phyloP scores from a whole-genome alignment of 2,329 filamentous ascomycete species.

The Phoma herbarum region DNA sequence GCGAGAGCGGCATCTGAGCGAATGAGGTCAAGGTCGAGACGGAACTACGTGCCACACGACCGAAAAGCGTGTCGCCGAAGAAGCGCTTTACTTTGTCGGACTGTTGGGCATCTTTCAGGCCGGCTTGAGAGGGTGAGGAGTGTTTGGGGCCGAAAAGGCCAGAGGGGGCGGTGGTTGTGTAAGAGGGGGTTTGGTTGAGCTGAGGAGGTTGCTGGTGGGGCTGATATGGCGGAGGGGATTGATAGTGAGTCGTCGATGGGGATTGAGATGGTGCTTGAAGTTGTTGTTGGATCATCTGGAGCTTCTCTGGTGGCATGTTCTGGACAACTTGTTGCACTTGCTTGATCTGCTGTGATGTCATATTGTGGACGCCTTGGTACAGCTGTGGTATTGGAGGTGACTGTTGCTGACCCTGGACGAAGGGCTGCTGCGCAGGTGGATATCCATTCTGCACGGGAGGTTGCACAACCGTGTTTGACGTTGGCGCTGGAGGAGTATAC shows the following conservation, averaged over 20 bases:
- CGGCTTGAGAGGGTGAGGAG: neutral
- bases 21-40: neutral
- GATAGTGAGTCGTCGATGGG: neutral
- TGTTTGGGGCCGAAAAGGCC: neutral
- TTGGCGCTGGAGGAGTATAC: neutral
- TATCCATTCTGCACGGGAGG: neutral
- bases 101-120: neutral
- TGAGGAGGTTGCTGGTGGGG: neutral
- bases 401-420: neutral
- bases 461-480: neutral
- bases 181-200: neutral
- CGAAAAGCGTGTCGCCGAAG: neutral
- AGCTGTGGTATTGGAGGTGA: neutral
- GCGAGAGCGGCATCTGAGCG: neutral
- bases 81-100: neutral
- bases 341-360: neutral
- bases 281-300: neutral
- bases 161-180: neutral
- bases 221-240: neutral
- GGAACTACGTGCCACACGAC: neutral
- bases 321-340: neutral
- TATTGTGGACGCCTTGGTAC: neutral
- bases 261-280: neutral
- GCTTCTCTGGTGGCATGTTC: neutral
- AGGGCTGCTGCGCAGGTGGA: neutral